Percentiles rank a stretch among this genome's conserved stretches.
phyloP scores from a whole-genome alignment of 2,329 filamentous ascomycete species.

The Mycogone perniciosa region DNA sequence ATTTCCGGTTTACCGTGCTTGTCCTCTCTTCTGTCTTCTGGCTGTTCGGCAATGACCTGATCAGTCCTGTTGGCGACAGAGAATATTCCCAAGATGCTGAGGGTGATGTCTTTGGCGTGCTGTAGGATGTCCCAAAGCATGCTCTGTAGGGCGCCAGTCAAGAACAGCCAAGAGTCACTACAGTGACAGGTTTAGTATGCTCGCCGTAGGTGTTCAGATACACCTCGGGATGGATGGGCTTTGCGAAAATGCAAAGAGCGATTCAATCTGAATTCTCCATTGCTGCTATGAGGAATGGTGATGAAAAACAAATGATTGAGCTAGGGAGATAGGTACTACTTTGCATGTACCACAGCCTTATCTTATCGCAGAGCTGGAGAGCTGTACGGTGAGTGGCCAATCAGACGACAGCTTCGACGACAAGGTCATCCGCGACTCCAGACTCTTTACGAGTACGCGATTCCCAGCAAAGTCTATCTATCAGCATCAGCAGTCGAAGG shows the following conservation, averaged over 20 bases:
- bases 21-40: not conserved
- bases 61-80: constrained; percentile 1
- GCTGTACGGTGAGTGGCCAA: not conserved
- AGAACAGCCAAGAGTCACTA: too few relatives aligned
- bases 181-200: too few relatives aligned
- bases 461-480: too few relatives aligned
- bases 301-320: not conserved
- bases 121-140: constrained; percentile 10
- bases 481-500: too few relatives aligned
- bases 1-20: constrained; percentile 8
- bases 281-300: not conserved
- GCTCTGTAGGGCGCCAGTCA: not conserved
- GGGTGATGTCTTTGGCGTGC: constrained; percentile 16
- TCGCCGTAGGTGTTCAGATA: too few relatives aligned
- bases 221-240: too few relatives aligned
- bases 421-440: not conserved
- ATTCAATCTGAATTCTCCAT: not conserved
- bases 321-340: not conserved
- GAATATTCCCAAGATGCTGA: constrained; percentile 10
- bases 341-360: not conserved
- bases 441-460: too few relatives aligned
- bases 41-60: not conserved
- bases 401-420: not conserved
- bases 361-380: constrained; percentile 6
- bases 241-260: too few relatives aligned